Base-by-base conservation (phyloP, 139 green algal genomes). In the Choricystis sp. region DNA sequence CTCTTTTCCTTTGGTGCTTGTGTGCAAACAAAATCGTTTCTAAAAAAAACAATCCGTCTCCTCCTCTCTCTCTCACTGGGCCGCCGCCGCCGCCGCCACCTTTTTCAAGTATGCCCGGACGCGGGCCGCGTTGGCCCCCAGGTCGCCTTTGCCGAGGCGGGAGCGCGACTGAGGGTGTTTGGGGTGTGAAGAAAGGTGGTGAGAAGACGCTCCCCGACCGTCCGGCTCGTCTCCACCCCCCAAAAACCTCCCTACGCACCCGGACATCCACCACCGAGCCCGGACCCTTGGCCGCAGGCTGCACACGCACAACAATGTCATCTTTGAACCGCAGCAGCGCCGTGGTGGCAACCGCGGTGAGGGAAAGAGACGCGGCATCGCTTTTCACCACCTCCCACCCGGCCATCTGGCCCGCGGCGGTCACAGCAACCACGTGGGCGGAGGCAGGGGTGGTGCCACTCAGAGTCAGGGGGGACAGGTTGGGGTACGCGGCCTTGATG, bases 91-190 rank as follows among this genome's bases (percentile, higher is more conserved):
- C 19, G 5, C 26, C 31, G 48, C 22, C 61, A 83, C 57, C 14
- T 26, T 23, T 1, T 0, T 60, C 48, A 83, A 59, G 66, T 68
- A 80, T 16, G 23, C 31, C 23, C 49, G 26, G 28, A 83, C 77
- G 14, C 77, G 68, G 0, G 56, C 62, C 3, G 74, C 77, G 26
- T 83, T 83, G 16, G 62, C 60, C n/a, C 74, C 77, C 29, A 83
- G 56, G 68, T 83, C 77, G 1, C 77, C 77, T 60, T 77, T 77
- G 29, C 77, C 77, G 56, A 83, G 24, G 2, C 77, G 60, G 1
- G n/a, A n/a, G n/a, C n/a, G n/a, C n/a, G n/a, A n/a, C n/a, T n/a
- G n/a, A n/a, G n/a, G n/a, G n/a, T n/a, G n/a, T n/a, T n/a, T n/a
- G n/a, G n/a, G n/a, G n/a, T n/a, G n/a, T n/a, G n/a, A n/a, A n/a